phyloP scores from a whole-genome alignment of 2,329 filamentous ascomycete species.

The Fonsecaea erecta region DNA sequence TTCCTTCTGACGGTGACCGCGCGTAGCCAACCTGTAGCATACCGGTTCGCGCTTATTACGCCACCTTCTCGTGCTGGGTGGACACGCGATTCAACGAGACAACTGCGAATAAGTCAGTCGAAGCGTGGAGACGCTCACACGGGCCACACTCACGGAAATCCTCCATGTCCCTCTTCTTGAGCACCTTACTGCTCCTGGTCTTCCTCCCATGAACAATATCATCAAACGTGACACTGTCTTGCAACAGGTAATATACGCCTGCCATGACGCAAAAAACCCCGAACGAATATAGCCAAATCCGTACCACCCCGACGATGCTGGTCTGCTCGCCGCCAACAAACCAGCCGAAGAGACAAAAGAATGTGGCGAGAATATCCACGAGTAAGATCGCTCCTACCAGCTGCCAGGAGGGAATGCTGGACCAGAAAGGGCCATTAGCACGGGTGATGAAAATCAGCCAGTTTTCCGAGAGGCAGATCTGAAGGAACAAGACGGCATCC shows the following conservation, averaged over 20 bases:
- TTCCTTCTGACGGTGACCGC: constrained; percentile 10
- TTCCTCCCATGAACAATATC: constrained; percentile 93
- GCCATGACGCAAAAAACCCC: constrained; percentile 86
- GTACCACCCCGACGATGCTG: constrained; percentile 80
- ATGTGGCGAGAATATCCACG: constrained; percentile 81
- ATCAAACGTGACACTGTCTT: constrained; percentile 80
- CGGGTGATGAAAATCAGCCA: constrained; percentile 97
- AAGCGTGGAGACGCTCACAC: constrained; percentile 7
- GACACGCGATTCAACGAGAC: constrained; percentile 88
- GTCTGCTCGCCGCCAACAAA: constrained; percentile 70
- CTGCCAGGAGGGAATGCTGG: constrained; percentile 85
- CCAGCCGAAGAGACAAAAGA: constrained; percentile 85
- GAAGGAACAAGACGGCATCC: constrained; percentile 83
- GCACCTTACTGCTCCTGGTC: constrained; percentile 68
- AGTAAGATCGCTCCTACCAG: constrained; percentile 75
- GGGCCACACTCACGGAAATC: constrained; percentile 75
- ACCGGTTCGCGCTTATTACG: constrained; percentile 56
- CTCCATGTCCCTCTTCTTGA: constrained; percentile 83
- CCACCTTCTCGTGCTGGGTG: constrained; percentile 87
- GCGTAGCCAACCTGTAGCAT: constrained; percentile 26
- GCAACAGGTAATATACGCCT: constrained; percentile 77
- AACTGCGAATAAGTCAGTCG: constrained; percentile 64
- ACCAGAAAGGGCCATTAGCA: constrained; percentile 92
- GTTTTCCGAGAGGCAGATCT: constrained; percentile 90
- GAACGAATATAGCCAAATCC: constrained; percentile 90